phyloP scores from a whole-genome alignment of 2,329 filamentous ascomycete species.

The Xylariales sp. region DNA sequence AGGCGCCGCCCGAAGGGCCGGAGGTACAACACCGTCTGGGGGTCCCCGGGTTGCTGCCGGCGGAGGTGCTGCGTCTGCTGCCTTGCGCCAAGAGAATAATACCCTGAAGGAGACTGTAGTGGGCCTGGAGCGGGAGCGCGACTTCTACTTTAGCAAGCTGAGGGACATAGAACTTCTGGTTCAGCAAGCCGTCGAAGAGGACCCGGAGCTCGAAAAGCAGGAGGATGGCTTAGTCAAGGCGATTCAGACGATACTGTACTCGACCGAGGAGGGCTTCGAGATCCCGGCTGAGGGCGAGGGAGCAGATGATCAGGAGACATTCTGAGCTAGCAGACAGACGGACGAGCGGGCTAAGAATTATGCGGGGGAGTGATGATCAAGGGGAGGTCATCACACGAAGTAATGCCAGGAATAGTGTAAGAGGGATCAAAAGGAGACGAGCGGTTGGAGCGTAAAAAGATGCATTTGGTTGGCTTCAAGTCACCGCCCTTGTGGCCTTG shows the following conservation, averaged over 20 bases:
- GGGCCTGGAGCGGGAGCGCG: conserved; percentile 89
- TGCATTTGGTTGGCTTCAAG: conserved; percentile 13
- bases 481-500: not conserved
- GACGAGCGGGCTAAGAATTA: not conserved
- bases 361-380: not conserved
- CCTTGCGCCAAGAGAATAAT: conserved; percentile 77
- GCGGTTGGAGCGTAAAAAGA: conserved; percentile 15
- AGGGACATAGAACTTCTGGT: conserved; percentile 93
- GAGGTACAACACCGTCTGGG: conserved; percentile 60
- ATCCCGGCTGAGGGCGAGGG: conserved; percentile 76
- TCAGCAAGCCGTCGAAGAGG: conserved; percentile 87
- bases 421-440: conserved; percentile 9
- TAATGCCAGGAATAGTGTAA: conserved; percentile 14
- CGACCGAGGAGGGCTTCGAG: conserved; percentile 89
- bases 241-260: conserved; percentile 95
- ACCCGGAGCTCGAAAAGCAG: conserved; percentile 90
- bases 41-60: conserved; percentile 38
- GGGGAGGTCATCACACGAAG: conserved; percentile 12
- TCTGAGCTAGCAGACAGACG: conserved; percentile 37
- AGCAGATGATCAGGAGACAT: conserved; percentile 75
- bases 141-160: conserved; percentile 99
- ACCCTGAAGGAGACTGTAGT: conserved; percentile 93
- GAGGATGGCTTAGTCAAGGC: conserved; percentile 89
- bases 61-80: conserved; percentile 58
- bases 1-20: conserved; percentile 44